A percentile compares a stretch with the other conserved stretches of the same genome.
Evolutionary conservation across 306 rosid species (phyloP).

Genomic region (Cicer yamashitae): DNA sequence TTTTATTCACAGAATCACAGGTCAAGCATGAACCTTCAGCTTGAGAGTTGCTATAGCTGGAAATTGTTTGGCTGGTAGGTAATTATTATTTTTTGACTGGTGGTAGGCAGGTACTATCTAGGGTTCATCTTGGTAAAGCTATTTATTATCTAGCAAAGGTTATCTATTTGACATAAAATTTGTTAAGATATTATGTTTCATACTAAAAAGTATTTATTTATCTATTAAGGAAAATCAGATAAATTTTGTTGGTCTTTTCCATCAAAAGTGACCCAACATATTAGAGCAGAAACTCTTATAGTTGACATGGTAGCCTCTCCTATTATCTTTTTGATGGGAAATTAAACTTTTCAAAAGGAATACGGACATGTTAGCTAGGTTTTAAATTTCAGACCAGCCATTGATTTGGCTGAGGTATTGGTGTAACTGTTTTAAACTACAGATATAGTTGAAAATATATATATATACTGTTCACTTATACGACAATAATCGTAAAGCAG

Average conservation of each 20-base stretch:
- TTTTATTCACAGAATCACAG: not conserved
- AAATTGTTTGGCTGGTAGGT: not conserved
- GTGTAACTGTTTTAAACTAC: not conserved
- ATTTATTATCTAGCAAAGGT: not conserved
- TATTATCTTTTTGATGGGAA: too few species aligned
- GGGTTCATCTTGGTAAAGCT: conserved; percentile 4
- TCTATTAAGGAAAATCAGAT: not conserved
- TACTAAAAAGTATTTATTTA: not conserved
- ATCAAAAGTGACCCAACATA: not conserved
- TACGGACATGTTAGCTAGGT: not conserved
- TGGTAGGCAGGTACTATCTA: not conserved
- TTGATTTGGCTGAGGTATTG: not conserved
- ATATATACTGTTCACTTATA: too few species aligned
- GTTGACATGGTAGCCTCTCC: too few species aligned
- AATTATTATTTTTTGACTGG: too few species aligned
- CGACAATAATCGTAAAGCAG: too few species aligned
- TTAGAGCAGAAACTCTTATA: not conserved
- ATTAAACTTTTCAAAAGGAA: too few species aligned
- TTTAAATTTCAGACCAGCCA: not conserved
- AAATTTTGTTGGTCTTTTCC: not conserved
- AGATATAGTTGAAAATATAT: not conserved
- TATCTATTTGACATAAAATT: not conserved
- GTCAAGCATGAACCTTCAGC: not conserved
- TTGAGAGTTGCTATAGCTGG: not conserved
- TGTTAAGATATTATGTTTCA: not conserved